Evolutionary conservation across 345 rosid genomes (phyloP), one percentile per base, ranked within the genome.

Genomic region (Ceriops tagal): DNA sequence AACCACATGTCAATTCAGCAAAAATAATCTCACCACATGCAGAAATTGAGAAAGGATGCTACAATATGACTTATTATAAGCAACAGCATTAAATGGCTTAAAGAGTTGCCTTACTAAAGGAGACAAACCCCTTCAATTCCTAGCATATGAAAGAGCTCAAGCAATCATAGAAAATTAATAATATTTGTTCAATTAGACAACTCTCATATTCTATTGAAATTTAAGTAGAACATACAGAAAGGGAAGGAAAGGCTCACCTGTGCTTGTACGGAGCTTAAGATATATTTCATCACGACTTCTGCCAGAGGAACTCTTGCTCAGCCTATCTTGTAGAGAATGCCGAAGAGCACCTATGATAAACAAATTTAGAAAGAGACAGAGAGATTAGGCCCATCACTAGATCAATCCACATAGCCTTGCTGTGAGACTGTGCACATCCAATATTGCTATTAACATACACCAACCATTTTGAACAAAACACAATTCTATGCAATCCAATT

Each of bases 221-320:
- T 24, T 24, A 56, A 10, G 6, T 11, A 22, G 13, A 9, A 22
- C 15, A 24, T 37, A 9, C 53, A 64, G 4, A 52, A 13, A 37
- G 62, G 28, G 60, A 27, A 28, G 20, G 5, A 37, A 53, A 35
- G 39, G 61, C 79, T 30, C 66, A 88, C 99, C 98, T 73, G 99
- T 88, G 75, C 98, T 87, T 10, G 99, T 90, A 60, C 93, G 89
- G 77, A 95, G 88, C 79, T 90, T 92, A 68, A 95, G 75, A 73
- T 84, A 75, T 72, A 95, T 95, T 85, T 92, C 93, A 84, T 92
- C 99, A 43, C 93, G 96, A 75, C 80, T 72, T 88, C 77, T 86
- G 68, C 98, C 96, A 9, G 92, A 83, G 51, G 93, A 83, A 64
- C 88, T 88, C 79, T 92, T 92, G 85, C 97, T 86, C 72, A 95